These are phyloP conservation scores for Coriaria nepalensis DNA, from an alignment of 306 rosid genomes.

Conservation along the genomic window DNA sequence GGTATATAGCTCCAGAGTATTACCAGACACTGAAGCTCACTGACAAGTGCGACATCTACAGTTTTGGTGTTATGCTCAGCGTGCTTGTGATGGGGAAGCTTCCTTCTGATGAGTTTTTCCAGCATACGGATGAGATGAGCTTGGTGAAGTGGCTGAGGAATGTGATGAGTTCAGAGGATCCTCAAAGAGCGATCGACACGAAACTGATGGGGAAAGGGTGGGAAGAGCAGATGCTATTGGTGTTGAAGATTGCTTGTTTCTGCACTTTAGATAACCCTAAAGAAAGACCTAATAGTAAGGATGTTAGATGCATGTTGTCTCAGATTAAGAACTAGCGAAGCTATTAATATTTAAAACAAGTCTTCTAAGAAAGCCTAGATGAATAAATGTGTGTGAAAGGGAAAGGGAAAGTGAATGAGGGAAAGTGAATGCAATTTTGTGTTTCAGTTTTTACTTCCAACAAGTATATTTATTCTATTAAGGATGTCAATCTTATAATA, in stretches of 20 bases:
- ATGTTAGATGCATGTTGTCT: constrained; percentile 58
- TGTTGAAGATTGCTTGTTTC: constrained; percentile 74
- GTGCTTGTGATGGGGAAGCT: constrained; percentile 68
- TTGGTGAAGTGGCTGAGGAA: constrained; percentile 75
- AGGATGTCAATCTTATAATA: too few relatives aligned
- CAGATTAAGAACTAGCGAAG: constrained; percentile 51
- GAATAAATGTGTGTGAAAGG: too few relatives aligned
- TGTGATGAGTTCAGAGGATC: constrained; percentile 51
- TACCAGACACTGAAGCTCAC: constrained; percentile 78
- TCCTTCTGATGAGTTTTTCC: constrained; percentile 69
- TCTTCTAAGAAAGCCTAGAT: too few relatives aligned
- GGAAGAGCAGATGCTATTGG: constrained; percentile 89
- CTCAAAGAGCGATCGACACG: constrained; percentile 38
- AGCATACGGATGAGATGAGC: constrained; percentile 50
- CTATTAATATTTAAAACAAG: too few relatives aligned
- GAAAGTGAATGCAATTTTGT: too few relatives aligned
- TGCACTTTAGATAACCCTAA: constrained; percentile 77
- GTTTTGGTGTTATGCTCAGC: constrained; percentile 73
- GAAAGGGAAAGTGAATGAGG: too few relatives aligned
- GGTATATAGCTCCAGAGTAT: constrained; percentile 86
- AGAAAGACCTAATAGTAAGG: constrained; percentile 84
- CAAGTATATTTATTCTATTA: too few relatives aligned
- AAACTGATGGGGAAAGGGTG: constrained; percentile 51
- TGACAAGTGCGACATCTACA: constrained; percentile 81
- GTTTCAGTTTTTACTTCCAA: too few relatives aligned